phyloP scores from a whole-genome alignment of 768 basidiomycete genomes.

The Rossbeevera mucosa region DNA sequence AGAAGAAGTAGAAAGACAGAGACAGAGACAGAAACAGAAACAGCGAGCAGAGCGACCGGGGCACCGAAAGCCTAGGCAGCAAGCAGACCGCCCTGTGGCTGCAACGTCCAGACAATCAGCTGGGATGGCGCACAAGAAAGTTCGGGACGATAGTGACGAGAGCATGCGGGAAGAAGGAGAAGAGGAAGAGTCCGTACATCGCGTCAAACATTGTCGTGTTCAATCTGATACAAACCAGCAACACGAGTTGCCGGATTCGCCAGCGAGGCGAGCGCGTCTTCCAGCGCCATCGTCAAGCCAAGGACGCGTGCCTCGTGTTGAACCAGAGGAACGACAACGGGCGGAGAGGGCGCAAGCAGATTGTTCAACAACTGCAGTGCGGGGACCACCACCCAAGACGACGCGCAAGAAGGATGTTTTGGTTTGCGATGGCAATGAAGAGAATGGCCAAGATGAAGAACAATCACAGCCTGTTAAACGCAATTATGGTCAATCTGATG shows the following conservation, averaged over 20 bases:
- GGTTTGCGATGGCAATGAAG: constrained; percentile 5
- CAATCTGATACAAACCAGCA: constrained; percentile 5
- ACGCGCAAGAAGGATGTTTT: neutral
- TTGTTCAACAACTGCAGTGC: neutral
- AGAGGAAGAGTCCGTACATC: neutral
- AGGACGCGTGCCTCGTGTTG: neutral
- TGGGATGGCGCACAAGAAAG: neutral
- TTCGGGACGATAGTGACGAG: constrained; percentile 6
- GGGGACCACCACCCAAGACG: neutral
- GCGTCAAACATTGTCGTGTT: constrained; percentile 14
- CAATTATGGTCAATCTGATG: constrained; percentile 5
- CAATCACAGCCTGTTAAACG: constrained; percentile 13
- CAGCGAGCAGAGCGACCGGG: neutral
- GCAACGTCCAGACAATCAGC: neutral
- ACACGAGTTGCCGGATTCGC: neutral
- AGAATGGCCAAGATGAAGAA: neutral
- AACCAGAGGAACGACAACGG: neutral
- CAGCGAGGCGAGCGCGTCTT: neutral
- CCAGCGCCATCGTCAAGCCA: neutral
- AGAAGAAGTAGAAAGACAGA: constrained; percentile 11
- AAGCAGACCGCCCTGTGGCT: neutral
- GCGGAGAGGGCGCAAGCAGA: neutral
- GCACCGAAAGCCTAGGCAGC: neutral
- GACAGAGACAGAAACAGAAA: constrained; percentile 5
- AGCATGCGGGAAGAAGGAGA: constrained; percentile 1